These are phyloP conservation scores for Pythium periplocum DNA, from an alignment of 352 stramenopile species.

Conservation along the genomic window DNA sequence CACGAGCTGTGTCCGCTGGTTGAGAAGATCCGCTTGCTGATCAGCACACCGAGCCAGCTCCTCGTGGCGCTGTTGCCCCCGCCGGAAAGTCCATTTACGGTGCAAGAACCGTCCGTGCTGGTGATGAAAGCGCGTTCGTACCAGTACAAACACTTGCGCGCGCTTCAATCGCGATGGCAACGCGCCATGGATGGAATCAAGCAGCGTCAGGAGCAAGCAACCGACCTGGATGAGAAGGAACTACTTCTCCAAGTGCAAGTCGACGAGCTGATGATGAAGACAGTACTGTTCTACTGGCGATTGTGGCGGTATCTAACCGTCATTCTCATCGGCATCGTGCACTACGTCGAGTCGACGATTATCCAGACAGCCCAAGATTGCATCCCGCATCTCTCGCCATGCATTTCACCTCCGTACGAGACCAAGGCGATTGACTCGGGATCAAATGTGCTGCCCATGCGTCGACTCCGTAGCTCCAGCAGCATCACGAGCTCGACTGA, in stretches of 20 bases:
- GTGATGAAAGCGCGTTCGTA: constrained; percentile 28
- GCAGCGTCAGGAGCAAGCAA: background rate
- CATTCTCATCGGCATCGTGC: constrained; percentile 35
- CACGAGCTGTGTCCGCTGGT: constrained; percentile 34
- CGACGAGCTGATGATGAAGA: constrained; percentile 52
- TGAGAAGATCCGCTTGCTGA: constrained; percentile 38
- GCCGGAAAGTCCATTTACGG: background rate
- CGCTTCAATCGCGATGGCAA: constrained; percentile 6
- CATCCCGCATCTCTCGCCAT: background rate
- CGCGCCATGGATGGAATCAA: background rate
- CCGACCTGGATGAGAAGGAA: constrained; percentile 12
- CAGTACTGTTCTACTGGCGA: constrained; percentile 43
- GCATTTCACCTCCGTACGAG: background rate
- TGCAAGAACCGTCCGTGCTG: constrained; percentile 22
- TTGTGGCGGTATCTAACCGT: constrained; percentile 49
- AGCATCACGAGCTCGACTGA: constrained; percentile 22
- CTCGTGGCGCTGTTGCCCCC: constrained; percentile 29
- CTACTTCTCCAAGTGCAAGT: constrained; percentile 11
- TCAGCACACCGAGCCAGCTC: constrained; percentile 40
- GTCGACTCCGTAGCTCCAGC: background rate
- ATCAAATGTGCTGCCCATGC: background rate
- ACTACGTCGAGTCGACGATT: constrained; percentile 25
- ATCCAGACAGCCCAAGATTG: constrained; percentile 12
- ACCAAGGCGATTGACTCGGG: background rate
- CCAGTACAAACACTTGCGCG: constrained; percentile 28